Conservation (phyloP, 805 yeast species). For the Dipodascopsis tothii region DNA sequence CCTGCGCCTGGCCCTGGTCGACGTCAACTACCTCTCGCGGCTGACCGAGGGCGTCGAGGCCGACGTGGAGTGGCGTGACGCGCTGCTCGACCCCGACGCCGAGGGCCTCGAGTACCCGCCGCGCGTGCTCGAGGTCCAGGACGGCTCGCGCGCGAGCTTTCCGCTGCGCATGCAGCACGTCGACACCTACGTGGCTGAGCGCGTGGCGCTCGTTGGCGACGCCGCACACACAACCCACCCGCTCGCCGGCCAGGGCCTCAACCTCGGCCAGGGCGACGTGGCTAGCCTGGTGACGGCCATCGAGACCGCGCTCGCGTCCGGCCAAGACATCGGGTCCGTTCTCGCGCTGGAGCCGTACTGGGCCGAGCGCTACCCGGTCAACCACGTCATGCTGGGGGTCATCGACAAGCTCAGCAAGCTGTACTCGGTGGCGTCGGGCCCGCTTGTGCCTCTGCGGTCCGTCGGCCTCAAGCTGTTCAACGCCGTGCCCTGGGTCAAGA, state of each 20-base stretch:
- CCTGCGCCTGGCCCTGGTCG: constrained; percentile 67
- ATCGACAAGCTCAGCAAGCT: constrained; percentile 89
- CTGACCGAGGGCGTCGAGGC: constrained; percentile 43
- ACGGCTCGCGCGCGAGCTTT: constrained; percentile 71
- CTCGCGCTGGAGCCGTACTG: constrained; percentile 81
- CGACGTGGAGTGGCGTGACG: constrained; percentile 68
- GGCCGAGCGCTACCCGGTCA: constrained; percentile 70
- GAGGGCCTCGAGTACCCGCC: constrained; percentile 61
- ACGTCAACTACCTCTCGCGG: constrained; percentile 54
- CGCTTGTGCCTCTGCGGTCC: constrained; percentile 67
- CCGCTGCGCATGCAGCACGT: constrained; percentile 87
- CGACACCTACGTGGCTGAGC: constrained; percentile 72
- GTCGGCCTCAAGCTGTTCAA: constrained; percentile 69
- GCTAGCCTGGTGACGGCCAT: constrained; percentile 59
- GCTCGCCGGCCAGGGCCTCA: constrained; percentile 93
- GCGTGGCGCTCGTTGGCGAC: constrained; percentile 93
- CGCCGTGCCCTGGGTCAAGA: constrained; percentile 56
- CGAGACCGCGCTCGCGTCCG: constrained; percentile 64
- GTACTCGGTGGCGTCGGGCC: constrained; percentile 63
- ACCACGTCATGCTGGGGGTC: constrained; percentile 74
- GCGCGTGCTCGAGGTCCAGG: constrained; percentile 50
- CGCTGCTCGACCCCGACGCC: constrained; percentile 37
- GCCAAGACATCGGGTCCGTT: constrained; percentile 78
- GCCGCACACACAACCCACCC: constrained; percentile 98
- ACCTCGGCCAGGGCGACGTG: constrained; percentile 95